Base-by-base conservation (phyloP, 371 early-diverging fungal genomes). In the Mortierella sp. region DNA sequence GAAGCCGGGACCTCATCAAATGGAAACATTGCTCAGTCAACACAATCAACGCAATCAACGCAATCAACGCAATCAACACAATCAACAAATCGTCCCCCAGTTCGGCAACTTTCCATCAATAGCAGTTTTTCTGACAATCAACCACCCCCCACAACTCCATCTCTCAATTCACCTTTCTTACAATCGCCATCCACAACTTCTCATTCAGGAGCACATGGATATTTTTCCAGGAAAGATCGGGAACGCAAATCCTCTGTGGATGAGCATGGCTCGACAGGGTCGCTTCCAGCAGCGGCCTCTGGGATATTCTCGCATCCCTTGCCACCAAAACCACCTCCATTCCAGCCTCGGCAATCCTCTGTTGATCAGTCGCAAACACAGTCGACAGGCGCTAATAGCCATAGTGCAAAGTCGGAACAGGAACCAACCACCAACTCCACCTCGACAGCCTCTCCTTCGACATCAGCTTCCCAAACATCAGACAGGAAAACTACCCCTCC, bases 291-390 rank as follows among this genome's bases (percentile, higher is more conserved):
- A 1, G 28, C 45, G 20, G 16, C 47, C 26, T 18, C 70, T 1
- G 70, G 70, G 37, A 57, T 70, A 6, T 66, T 81, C 51, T 68
- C 83, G 8, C 83, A 81, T 45, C 83, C 76, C 1, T 45, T 81
- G 40, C 83, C 83, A 3, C 83, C 83, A 22, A 81, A 76, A 47
- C 83, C 83, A 16, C 68, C 58, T 59, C 68, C 74, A 24, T 64
- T 68, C 16, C 80, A 75, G 8, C 64, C 71, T 3, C 75, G 80
- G n/a, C 75, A 71, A 12, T 59, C 72, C 12, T 72, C 75, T 8
- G 40, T 43, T 11, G 80, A 80, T 39, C 80, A 68, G 28, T 30
- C 66, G 8, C 63, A 51, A n/a, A 18, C 73, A 20, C 64, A 62
- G 18, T 62, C 75, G 12, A 26, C 68, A 5, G 51, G 43, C 22